Percentiles rank a stretch among this genome's conserved stretches.
Conservation (phyloP, 176 grass and related monocot genomes). For the Lolium rigidum region DNA sequence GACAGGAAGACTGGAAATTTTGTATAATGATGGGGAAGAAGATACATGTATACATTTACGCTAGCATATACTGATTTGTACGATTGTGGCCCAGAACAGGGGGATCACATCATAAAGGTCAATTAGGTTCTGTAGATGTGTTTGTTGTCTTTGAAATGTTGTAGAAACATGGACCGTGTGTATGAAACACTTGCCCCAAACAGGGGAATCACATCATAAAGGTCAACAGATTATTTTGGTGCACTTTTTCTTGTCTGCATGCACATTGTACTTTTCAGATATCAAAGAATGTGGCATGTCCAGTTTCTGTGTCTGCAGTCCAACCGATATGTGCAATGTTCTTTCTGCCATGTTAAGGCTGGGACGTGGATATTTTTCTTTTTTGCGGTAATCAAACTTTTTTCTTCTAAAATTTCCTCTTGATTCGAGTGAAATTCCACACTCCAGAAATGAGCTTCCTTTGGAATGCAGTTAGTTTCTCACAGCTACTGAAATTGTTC, state of each 20-base stretch:
- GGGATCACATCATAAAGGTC: constrained; percentile 24
- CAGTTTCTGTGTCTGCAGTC: background rate
- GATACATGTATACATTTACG: constrained; percentile 17
- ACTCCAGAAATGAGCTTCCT: constrained; percentile 18
- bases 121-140: constrained; percentile 40
- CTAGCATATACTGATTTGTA: constrained; percentile 42
- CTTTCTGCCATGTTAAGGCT: background rate
- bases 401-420: no score
- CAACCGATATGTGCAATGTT: background rate
- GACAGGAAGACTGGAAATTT: constrained; percentile 41
- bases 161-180: constrained; percentile 25
- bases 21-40: constrained; percentile 48
- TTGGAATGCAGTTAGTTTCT: constrained; percentile 68
- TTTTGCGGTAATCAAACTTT: no score
- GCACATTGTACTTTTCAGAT: constrained; percentile 15
- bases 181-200: background rate
- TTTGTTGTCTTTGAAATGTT: constrained; percentile 36
- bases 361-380: background rate
- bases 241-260: constrained; percentile 19
- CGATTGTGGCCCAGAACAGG: constrained; percentile 29
- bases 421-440: background rate
- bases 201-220: background rate
- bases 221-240: constrained; percentile 28
- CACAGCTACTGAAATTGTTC: no score
- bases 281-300: background rate